These are phyloP conservation scores for Talaromyces sp. DNA, from an alignment of 2,329 filamentous ascomycete species.

Conservation along the genomic window DNA sequence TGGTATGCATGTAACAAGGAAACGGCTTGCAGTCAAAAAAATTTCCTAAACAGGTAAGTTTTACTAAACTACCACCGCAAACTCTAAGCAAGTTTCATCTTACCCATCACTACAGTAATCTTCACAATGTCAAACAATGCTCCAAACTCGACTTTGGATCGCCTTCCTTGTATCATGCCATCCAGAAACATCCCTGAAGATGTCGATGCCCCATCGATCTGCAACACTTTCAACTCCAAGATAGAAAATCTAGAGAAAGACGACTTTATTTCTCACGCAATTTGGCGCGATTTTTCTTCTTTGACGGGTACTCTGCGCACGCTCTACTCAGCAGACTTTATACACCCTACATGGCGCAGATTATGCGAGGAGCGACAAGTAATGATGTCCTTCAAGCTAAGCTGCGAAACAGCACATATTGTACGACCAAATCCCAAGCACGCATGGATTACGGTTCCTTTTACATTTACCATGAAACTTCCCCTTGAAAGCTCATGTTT, in stretches of 20 bases:
- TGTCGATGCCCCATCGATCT: conserved; percentile 11
- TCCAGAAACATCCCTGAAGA: conserved; percentile 12
- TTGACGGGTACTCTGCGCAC: conserved; percentile 21
- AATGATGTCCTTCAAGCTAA: conserved; percentile 7
- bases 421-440: conserved; percentile 1
- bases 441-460: conserved; percentile 17
- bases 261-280: conserved; percentile 15
- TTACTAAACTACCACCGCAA: no score
- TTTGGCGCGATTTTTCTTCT: conserved; percentile 23
- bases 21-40: no score
- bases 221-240: conserved; percentile 1
- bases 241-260: conserved; percentile 6
- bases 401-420: conserved; percentile 10
- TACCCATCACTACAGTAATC: no score
- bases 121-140: no score
- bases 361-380: conserved; percentile 7
- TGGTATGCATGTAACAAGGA: no score
- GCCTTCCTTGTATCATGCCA: conserved; percentile 17
- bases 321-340: conserved; percentile 15
- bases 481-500: conserved; percentile 12
- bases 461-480: conserved; percentile 14
- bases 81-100: no score
- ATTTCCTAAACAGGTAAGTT: no score
- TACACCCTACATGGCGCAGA: conserved; percentile 17
- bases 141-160: conserved; percentile 8